These are phyloP conservation scores for Wallacemonas sp. DNA, from an alignment of 208 protist species.

Conservation along the genomic window DNA sequence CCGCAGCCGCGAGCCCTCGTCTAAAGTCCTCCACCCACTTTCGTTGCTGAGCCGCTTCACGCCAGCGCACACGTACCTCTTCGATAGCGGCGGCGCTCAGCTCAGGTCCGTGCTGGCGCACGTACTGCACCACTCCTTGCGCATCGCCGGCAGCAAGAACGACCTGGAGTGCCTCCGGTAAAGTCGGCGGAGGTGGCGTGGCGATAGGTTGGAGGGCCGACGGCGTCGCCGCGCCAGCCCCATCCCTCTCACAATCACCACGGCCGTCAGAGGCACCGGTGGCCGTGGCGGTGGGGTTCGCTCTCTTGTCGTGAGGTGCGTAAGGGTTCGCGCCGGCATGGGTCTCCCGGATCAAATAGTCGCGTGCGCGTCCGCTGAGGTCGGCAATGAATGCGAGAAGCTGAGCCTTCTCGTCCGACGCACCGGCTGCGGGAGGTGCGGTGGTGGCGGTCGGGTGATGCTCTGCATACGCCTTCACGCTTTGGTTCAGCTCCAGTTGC, in stretches of 20 bases:
- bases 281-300: not conserved
- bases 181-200: not conserved
- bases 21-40: slow-evolving; percentile 34
- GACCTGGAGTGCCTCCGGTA: slow-evolving; percentile 25
- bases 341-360: not conserved
- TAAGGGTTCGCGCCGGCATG: not conserved
- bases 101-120: slow-evolving; percentile 22
- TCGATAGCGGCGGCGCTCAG: slow-evolving; percentile 12
- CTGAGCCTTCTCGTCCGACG: not conserved
- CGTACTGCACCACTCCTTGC: slow-evolving; percentile 22
- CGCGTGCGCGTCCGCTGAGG: not conserved
- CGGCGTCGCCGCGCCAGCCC: not conserved
- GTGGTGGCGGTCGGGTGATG: not conserved
- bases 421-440: too few species aligned
- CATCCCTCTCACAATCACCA: too few species aligned
- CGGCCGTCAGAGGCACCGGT: too few species aligned
- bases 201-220: not conserved
- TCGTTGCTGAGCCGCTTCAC: not conserved
- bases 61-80: slow-evolving; percentile 26
- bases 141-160: slow-evolving; percentile 16
- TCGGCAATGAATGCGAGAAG: not conserved
- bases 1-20: slow-evolving; percentile 29
- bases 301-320: too few species aligned
- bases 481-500: slow-evolving; percentile 22
- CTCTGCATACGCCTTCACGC: slow-evolving; percentile 10